phyloP scores from a whole-genome alignment of 1,284 basidiomycete species.

The Chalciporus sp. region DNA sequence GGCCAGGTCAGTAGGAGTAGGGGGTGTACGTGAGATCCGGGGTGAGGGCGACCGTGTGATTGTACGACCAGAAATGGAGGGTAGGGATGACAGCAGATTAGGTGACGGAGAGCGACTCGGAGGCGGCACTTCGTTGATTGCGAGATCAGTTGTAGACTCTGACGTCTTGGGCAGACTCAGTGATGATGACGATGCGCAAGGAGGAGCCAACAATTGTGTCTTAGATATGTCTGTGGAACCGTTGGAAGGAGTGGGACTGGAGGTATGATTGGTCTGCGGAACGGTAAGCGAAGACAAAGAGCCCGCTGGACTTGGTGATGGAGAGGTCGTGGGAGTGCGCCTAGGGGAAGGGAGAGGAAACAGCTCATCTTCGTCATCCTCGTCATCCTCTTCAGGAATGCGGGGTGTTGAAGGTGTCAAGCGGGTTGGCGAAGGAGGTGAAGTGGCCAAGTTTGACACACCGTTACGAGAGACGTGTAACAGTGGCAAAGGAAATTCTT shows the following conservation, averaged over 20 bases:
- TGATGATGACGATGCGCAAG: slow-evolving; percentile 29
- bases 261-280: slow-evolving; percentile 4
- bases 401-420: slow-evolving; percentile 13
- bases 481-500: background rate
- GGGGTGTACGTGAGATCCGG: slow-evolving; percentile 4
- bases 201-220: slow-evolving; percentile 21
- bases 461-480: background rate
- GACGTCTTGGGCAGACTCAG: slow-evolving; percentile 23
- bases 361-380: slow-evolving; percentile 52
- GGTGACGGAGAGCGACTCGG: slow-evolving; percentile 33
- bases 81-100: slow-evolving; percentile 21
- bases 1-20: slow-evolving; percentile 3
- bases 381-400: slow-evolving; percentile 45
- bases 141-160: slow-evolving; percentile 16
- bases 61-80: slow-evolving; percentile 28
- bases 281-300: slow-evolving; percentile 28
- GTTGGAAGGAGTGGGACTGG: slow-evolving; percentile 19
- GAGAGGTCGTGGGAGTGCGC: slow-evolving; percentile 43
- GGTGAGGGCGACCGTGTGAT: slow-evolving; percentile 7
- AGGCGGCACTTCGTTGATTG: slow-evolving; percentile 3
- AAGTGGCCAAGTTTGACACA: background rate
- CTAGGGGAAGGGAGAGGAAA: slow-evolving; percentile 59
- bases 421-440: slow-evolving; percentile 16
- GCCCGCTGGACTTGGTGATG: slow-evolving; percentile 29
- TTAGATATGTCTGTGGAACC: slow-evolving; percentile 19